Evolutionary conservation across 768 basidiomycete species (phyloP).

Genomic region (Termitomyces sp.): DNA sequence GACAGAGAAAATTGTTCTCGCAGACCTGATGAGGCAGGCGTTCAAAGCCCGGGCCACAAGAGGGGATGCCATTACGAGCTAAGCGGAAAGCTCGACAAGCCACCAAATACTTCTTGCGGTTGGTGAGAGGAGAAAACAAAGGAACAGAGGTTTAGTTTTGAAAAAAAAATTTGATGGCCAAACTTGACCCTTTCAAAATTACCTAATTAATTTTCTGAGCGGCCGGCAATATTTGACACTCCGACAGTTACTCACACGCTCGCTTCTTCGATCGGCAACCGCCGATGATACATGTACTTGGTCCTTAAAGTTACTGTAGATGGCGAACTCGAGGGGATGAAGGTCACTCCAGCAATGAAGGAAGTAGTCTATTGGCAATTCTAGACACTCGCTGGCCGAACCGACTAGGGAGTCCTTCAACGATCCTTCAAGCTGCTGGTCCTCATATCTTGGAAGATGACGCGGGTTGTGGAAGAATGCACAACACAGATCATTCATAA

Average conservation of each 20-base stretch:
- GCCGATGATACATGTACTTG: not conserved
- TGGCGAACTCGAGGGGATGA: too few relatives aligned
- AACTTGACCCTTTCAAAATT: not conserved
- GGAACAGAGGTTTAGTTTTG: not conserved
- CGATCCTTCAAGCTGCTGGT: not conserved
- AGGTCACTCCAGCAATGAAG: not conserved
- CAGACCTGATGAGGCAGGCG: slow-evolving; percentile 10
- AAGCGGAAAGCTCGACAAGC: slow-evolving; percentile 5
- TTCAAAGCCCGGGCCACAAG: slow-evolving; percentile 15
- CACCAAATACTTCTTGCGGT: not conserved
- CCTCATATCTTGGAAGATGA: too few relatives aligned
- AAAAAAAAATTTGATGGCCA: slow-evolving; percentile 10
- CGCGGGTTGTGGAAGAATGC: too few relatives aligned
- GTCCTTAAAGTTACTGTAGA: too few relatives aligned
- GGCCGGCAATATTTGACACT: too few relatives aligned
- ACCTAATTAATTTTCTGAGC: too few relatives aligned
- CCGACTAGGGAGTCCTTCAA: too few relatives aligned
- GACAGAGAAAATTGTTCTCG: slow-evolving; percentile 17
- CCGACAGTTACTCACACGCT: too few relatives aligned
- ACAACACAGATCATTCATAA: not conserved
- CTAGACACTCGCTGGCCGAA: too few relatives aligned
- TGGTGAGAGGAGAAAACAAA: not conserved
- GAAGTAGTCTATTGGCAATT: not conserved
- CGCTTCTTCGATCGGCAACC: not conserved
- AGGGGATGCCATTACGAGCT: slow-evolving; percentile 19